phyloP scores from a whole-genome alignment of 768 basidiomycete genomes.

The Lentinus brumalis region DNA sequence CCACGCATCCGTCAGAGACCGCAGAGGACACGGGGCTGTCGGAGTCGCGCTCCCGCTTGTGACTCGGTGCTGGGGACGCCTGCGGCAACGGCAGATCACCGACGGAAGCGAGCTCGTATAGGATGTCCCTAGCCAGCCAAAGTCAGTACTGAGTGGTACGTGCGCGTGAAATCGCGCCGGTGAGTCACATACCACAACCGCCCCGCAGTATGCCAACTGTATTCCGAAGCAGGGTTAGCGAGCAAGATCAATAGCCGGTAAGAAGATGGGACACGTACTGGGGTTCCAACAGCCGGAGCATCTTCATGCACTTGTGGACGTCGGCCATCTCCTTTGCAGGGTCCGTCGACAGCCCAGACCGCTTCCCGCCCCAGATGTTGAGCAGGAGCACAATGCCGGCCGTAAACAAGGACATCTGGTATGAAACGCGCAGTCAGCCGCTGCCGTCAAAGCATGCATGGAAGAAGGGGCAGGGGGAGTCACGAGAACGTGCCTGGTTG shows the following conservation, averaged over 20 bases:
- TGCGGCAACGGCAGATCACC: slow-evolving; percentile 71
- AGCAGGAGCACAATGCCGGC: slow-evolving; percentile 50
- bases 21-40: slow-evolving; percentile 43
- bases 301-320: slow-evolving; percentile 49
- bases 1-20: slow-evolving; percentile 6
- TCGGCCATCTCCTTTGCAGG: slow-evolving; percentile 44
- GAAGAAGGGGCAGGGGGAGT: no score
- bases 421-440: neutral
- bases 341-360: slow-evolving; percentile 37
- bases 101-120: slow-evolving; percentile 71
- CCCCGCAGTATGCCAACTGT: slow-evolving; percentile 51
- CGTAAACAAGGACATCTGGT: slow-evolving; percentile 42
- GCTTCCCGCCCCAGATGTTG: slow-evolving; percentile 50
- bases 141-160: neutral
- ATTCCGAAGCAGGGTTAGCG: neutral
- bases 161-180: neutral
- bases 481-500: slow-evolving; percentile 30
- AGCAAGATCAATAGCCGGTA: neutral
- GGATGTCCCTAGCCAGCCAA: slow-evolving; percentile 76
- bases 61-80: slow-evolving; percentile 47
- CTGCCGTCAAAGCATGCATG: neutral
- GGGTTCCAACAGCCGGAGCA: slow-evolving; percentile 37
- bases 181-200: slow-evolving; percentile 46
- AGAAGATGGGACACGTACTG: slow-evolving; percentile 29
- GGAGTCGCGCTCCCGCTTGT: slow-evolving; percentile 66